Evolutionary conservation across 441 rosid genomes (phyloP).

Genomic region (Cnidoscolus chayamansa): DNA sequence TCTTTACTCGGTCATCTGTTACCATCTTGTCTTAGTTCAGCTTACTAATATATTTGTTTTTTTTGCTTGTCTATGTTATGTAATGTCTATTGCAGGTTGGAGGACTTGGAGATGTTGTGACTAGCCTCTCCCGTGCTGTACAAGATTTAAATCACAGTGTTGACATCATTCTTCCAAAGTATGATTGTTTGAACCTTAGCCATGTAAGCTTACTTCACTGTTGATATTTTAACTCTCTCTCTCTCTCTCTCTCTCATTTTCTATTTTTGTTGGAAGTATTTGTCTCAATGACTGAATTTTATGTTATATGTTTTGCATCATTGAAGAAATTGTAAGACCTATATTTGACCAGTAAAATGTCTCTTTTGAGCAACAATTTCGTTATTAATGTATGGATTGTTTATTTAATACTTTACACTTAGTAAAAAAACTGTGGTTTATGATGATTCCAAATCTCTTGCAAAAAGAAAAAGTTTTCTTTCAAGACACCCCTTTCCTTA

Average conservation of each 20-base stretch:
- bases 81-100: slow-evolving; percentile 69
- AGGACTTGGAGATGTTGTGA: slow-evolving; percentile 95
- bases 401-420: not conserved
- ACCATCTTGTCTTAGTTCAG: not conserved
- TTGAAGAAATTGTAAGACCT: not conserved
- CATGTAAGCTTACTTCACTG: slow-evolving; percentile 55
- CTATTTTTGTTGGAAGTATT: not conserved
- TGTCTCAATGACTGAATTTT: not conserved
- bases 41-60: not conserved
- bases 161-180: slow-evolving; percentile 85
- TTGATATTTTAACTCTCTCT: slow-evolving; percentile 3
- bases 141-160: slow-evolving; percentile 89
- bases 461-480: not conserved
- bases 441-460: not conserved
- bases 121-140: slow-evolving; percentile 97
- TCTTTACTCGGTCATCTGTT: not conserved
- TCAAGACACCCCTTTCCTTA: not conserved
- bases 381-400: not conserved
- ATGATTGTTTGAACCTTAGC: slow-evolving; percentile 72
- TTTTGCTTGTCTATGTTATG: slow-evolving; percentile 2
- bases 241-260: not conserved
- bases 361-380: not conserved
- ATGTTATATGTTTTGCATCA: not conserved
- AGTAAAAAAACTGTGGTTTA: not conserved
- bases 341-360: not conserved